Percentiles rank a stretch among this genome's conserved stretches.
Evolutionary conservation across 2,329 filamentous ascomycete genomes (phyloP).

Genomic region (Trichoderma polysporum): DNA sequence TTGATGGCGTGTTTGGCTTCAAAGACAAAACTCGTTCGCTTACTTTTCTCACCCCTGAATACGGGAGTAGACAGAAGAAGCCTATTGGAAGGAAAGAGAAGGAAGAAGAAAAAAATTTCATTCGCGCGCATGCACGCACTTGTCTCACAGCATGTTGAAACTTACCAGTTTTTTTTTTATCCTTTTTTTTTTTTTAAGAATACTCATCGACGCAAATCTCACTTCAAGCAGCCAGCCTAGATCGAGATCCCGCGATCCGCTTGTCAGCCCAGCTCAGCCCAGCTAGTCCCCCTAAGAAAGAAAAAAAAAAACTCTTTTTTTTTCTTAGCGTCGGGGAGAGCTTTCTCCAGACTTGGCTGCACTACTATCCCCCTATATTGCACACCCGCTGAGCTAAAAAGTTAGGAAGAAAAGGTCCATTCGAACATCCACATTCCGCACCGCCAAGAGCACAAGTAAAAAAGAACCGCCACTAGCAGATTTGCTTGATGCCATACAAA

Average conservation of each 20-base stretch:
- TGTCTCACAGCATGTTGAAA: constrained; percentile 4
- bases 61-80: neutral
- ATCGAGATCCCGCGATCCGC: constrained; percentile 18
- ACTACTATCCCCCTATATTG: neutral
- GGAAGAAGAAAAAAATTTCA: neutral
- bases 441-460: neutral
- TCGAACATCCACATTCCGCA: neutral
- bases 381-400: neutral
- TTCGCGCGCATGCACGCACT: neutral
- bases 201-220: neutral
- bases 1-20: neutral
- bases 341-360: neutral
- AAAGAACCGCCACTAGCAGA: neutral
- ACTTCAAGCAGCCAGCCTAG: neutral
- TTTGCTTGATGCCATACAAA: neutral
- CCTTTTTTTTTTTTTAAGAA: neutral
- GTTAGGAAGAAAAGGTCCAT: neutral
- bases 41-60: neutral
- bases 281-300: neutral
- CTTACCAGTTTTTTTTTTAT: neutral
- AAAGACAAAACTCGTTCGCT: neutral
- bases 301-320: neutral
- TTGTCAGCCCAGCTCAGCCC: constrained; percentile 19
- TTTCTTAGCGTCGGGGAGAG: neutral
- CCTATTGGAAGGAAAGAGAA: neutral